Conservation (phyloP, 2,329 filamentous ascomycete genomes). For the Colletotrichum cordylinicola region DNA sequence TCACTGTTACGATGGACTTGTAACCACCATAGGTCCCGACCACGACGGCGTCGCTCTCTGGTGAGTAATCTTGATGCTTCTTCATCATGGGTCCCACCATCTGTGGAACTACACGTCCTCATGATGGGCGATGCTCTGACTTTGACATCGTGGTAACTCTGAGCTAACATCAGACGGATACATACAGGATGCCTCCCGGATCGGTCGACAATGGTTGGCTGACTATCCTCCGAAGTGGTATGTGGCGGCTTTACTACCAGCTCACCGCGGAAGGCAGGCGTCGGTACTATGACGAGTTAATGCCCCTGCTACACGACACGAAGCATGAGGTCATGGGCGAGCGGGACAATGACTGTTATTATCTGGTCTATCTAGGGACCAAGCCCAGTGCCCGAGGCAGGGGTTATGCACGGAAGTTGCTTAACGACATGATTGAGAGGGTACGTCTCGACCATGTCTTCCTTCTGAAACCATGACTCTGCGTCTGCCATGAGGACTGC, state of each 20-base stretch:
- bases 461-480: neutral
- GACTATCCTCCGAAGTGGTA: constrained; percentile 75
- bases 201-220: constrained; percentile 75
- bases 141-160: neutral
- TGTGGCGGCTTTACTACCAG: constrained; percentile 79
- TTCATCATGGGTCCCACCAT: neutral
- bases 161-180: constrained; percentile 18
- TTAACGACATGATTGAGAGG: constrained; percentile 71
- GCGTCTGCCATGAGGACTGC: neutral
- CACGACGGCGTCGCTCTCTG: constrained; percentile 82
- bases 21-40: constrained; percentile 75
- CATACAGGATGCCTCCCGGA: constrained; percentile 74
- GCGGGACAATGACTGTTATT: constrained; percentile 74
- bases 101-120: neutral
- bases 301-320: constrained; percentile 75
- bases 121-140: neutral
- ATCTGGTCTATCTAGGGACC: constrained; percentile 84
- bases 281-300: constrained; percentile 79
- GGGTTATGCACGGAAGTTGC: constrained; percentile 75
- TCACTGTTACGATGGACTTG: constrained; percentile 76
- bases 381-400: constrained; percentile 72
- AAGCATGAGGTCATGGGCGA: constrained; percentile 73
- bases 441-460: constrained; percentile 45
- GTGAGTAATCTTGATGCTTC: constrained; percentile 51
- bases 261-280: constrained; percentile 74